These are phyloP conservation scores for Boletellus ananiceps DNA, from an alignment of 768 basidiomycete genomes.

Conservation along the genomic window DNA sequence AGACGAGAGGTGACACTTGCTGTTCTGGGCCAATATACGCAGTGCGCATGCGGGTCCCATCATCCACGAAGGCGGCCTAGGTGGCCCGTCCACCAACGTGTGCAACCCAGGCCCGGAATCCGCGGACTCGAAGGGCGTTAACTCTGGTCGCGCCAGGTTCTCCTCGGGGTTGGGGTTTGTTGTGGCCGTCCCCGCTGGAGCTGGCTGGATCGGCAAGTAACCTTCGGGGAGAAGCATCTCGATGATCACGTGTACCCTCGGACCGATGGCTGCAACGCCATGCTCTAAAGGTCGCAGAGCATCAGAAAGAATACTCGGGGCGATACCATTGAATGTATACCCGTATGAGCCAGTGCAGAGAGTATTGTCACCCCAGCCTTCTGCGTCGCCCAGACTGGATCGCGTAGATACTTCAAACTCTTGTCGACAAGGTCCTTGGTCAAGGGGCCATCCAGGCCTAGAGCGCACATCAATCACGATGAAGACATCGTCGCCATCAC, in stretches of 20 bases:
- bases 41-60: slow-evolving; percentile 24
- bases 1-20: not conserved
- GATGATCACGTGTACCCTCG: slow-evolving; percentile 8
- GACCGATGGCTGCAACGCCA: slow-evolving; percentile 8
- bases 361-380: slow-evolving; percentile 24
- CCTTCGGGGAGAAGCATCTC: slow-evolving; percentile 16
- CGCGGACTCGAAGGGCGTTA: not conserved
- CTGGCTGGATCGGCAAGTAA: slow-evolving; percentile 4
- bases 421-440: slow-evolving; percentile 9
- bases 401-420: slow-evolving; percentile 5
- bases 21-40: slow-evolving; percentile 14
- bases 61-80: slow-evolving; percentile 16
- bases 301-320: not conserved
- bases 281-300: slow-evolving; percentile 7
- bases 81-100: not conserved
- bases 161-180: not conserved
- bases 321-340: not conserved
- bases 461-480: not conserved
- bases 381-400: slow-evolving; percentile 12
- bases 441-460: slow-evolving; percentile 13
- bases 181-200: not conserved
- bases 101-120: not conserved
- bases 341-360: slow-evolving; percentile 18
- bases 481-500: not conserved
- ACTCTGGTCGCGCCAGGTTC: not conserved